Evolutionary conservation across 2,329 filamentous ascomycete genomes (phyloP).

Genomic region (Pseudogymnoascus destructans): DNA sequence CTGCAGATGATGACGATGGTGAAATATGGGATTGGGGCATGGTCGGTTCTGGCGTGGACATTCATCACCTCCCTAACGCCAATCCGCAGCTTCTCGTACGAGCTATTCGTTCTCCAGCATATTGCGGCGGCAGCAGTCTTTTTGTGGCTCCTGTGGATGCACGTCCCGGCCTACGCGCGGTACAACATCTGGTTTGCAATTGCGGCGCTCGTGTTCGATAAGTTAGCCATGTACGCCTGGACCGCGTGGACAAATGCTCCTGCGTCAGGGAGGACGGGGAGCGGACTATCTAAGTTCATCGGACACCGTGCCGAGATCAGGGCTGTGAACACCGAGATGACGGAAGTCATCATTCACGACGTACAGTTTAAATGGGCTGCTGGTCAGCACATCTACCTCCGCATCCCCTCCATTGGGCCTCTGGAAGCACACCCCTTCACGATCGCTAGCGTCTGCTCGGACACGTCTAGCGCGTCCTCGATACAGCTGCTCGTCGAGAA

Average conservation of each 20-base stretch:
- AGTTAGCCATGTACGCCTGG: background rate
- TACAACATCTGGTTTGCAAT: slow-evolving; percentile 56
- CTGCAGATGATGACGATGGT: slow-evolving; percentile 50
- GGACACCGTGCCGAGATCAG: slow-evolving; percentile 40
- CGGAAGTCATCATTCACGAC: slow-evolving; percentile 45
- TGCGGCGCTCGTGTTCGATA: slow-evolving; percentile 47
- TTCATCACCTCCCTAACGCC: slow-evolving; percentile 49
- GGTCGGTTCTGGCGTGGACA: slow-evolving; percentile 54
- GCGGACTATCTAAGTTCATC: slow-evolving; percentile 27
- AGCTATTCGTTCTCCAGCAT: slow-evolving; percentile 58
- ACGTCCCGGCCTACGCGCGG: slow-evolving; percentile 45
- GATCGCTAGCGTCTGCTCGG: slow-evolving; percentile 40
- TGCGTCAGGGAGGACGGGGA: slow-evolving; percentile 22
- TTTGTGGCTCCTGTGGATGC: slow-evolving; percentile 48
- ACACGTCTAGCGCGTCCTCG: slow-evolving; percentile 36
- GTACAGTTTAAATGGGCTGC: slow-evolving; percentile 46
- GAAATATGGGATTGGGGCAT: slow-evolving; percentile 54
- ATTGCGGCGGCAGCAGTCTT: slow-evolving; percentile 47
- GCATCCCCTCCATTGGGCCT: slow-evolving; percentile 37
- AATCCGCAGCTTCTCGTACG: slow-evolving; percentile 52
- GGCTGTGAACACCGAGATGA: slow-evolving; percentile 38
- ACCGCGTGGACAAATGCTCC: slow-evolving; percentile 41
- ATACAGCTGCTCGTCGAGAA: slow-evolving; percentile 46
- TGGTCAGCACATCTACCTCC: slow-evolving; percentile 48
- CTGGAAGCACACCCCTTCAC: slow-evolving; percentile 49